A percentile compares a stretch with the other conserved stretches of the same genome.
These are phyloP conservation scores for Talaromyces stipitatus DNA, from an alignment of 495 filamentous ascomycete genomes.

Conservation along the genomic window DNA sequence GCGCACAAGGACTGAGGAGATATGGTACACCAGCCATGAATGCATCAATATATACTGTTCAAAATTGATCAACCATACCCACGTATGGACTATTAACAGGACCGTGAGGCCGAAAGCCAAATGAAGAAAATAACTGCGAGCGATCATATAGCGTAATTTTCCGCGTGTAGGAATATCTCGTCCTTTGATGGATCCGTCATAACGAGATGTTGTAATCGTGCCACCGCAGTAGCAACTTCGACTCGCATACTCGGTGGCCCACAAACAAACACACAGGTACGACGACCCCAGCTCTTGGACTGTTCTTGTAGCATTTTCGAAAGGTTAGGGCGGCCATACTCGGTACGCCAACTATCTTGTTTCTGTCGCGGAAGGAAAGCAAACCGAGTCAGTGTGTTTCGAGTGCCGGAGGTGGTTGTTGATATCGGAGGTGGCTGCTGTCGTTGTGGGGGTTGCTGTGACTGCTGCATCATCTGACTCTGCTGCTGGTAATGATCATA, in stretches of 20 bases:
- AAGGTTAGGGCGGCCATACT: conserved; percentile 88
- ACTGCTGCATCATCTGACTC: not conserved
- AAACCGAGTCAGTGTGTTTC: conserved; percentile 79
- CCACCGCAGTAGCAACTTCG: conserved; percentile 77
- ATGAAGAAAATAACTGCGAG: not conserved
- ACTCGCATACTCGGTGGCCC: conserved; percentile 81
- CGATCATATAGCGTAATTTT: conserved; percentile 78
- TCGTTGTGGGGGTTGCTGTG: conserved; percentile 11
- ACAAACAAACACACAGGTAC: conserved; percentile 91
- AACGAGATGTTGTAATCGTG: conserved; percentile 72
- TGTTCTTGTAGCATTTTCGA: conserved; percentile 74
- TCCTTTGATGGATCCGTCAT: conserved; percentile 69
- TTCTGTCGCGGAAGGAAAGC: conserved; percentile 65
- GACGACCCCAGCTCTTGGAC: conserved; percentile 69
- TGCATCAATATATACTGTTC: not conserved
- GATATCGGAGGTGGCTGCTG: conserved; percentile 11
- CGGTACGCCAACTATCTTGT: conserved; percentile 78
- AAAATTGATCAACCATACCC: not conserved
- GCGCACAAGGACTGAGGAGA: not conserved
- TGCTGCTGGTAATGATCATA: conserved; percentile 4
- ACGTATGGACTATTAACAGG: not conserved
- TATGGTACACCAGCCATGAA: not conserved
- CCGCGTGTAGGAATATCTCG: conserved; percentile 90
- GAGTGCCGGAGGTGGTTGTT: conserved; percentile 42
- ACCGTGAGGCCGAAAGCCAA: not conserved